phyloP scores from a whole-genome alignment of 192 early-diverging fungal genomes.

The Coemansia furcata region DNA sequence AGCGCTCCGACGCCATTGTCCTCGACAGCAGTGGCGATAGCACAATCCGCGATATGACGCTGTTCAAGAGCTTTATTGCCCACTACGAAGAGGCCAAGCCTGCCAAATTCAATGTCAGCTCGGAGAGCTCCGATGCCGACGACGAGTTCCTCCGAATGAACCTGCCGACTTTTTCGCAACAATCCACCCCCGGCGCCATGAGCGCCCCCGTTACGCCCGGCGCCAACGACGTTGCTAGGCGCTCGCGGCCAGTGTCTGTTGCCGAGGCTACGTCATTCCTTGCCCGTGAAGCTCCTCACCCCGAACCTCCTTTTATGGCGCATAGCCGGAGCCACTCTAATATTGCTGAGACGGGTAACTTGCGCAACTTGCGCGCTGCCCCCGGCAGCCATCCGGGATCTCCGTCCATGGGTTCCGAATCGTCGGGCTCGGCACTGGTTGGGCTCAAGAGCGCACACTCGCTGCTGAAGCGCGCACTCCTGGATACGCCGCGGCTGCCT shows the following conservation, averaged over 20 bases:
- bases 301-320: slow-evolving; percentile 13
- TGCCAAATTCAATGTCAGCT: neutral
- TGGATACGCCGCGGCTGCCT: slow-evolving; percentile 3
- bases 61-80: slow-evolving; percentile 32
- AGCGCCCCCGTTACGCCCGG: slow-evolving; percentile 32
- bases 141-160: slow-evolving; percentile 34
- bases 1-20: slow-evolving; percentile 14
- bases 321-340: slow-evolving; percentile 33
- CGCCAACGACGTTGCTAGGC: neutral
- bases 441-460: slow-evolving; percentile 20
- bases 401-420: neutral
- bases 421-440: slow-evolving; percentile 3
- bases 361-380: slow-evolving; percentile 32
- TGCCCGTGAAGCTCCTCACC: neutral
- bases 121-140: slow-evolving; percentile 18
- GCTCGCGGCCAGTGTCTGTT: slow-evolving; percentile 1
- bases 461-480: slow-evolving; percentile 17
- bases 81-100: slow-evolving; percentile 33
- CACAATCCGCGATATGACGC: slow-evolving; percentile 15
- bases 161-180: slow-evolving; percentile 22
- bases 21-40: slow-evolving; percentile 34
- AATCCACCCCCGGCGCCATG: neutral
- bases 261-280: neutral
- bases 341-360: slow-evolving; percentile 43
- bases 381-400: neutral